Base-by-base conservation (phyloP, 2,329 filamentous ascomycete species). In the Fusarium sp. region DNA sequence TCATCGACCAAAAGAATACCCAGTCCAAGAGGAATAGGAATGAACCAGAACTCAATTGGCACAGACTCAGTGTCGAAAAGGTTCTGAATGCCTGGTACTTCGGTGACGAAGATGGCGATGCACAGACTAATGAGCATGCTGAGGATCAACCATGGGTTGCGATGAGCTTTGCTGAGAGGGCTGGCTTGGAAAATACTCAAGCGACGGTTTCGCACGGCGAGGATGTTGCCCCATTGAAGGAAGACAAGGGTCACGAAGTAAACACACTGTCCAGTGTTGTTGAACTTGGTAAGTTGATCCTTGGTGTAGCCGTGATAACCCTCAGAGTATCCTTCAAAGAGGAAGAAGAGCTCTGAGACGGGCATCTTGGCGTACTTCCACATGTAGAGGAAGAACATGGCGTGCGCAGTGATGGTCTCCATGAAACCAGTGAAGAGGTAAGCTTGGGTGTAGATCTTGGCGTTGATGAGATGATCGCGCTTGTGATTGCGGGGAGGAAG, bases 341-440 rank as follows among this genome's bases (percentile, higher is more conserved):
- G 80, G 73, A 88, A 86, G 73, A 87, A 83, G 15, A 89, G 83
- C 11, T 84, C 80, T 17, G 76, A 75, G 47, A 86, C 78, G 0
- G 86, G 83, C 39, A 89, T 86, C 11, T 83, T 81, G 2, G 86
- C 85, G 45, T 84, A 76, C 17, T 77, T 81, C 78, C 82, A 86
- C 81, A 85, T 83, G 80, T 88, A 88, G 0, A 87, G 70, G 79
- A 87, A 88, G 77, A 84, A 88, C 86, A 88, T 88, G 69, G 83
- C 65, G 61, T 87, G 86, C 0, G 86, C 85, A 8, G 79, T 82
- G 59, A 84, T 63, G 0, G 86, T 85, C 68, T 88, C 86, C 81
- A 88, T 84, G 39, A 83, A 81, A 35, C 86, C 86, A 4, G 84
- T 83, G 68, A 88, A 87, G 7, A 87, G 81, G 68, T 88, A 88